These are phyloP conservation scores for Elongisporangium prolatum DNA, from an alignment of 352 stramenopile species.

Conservation along the genomic window DNA sequence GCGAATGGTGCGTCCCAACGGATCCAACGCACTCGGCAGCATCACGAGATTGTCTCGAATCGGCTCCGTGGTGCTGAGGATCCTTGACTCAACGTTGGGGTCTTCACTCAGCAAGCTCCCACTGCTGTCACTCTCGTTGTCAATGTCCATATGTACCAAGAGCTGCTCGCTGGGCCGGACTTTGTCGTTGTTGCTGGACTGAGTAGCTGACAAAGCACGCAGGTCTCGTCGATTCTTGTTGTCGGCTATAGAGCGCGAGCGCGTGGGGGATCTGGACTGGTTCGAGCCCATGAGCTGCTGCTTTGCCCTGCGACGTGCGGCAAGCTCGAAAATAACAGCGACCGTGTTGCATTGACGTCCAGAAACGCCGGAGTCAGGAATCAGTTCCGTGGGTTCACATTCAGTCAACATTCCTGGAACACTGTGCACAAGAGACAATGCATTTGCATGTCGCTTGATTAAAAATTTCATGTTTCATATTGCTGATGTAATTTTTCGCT, in stretches of 20 bases:
- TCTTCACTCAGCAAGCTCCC: not conserved
- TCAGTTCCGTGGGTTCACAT: not conserved
- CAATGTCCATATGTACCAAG: not conserved
- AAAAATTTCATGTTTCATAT: no score
- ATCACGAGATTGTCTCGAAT: slow-evolving; percentile 28
- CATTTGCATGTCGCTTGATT: no score
- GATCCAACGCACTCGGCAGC: slow-evolving; percentile 48
- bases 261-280: not conserved
- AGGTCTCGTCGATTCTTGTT: not conserved
- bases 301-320: not conserved
- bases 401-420: not conserved
- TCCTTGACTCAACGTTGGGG: not conserved
- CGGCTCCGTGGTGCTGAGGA: not conserved
- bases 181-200: not conserved
- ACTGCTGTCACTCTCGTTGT: not conserved
- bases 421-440: no score
- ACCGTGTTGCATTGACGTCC: not conserved
- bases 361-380: not conserved
- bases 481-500: no score
- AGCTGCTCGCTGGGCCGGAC: not conserved
- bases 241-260: not conserved
- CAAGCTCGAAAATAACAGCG: not conserved
- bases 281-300: not conserved
- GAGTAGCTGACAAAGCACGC: not conserved
- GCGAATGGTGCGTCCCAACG: slow-evolving; percentile 44